Evolutionary conservation across 2,329 filamentous ascomycete species (phyloP), one percentile per base, ranked within the genome.

Genomic region (Uncinocarpus reesii): DNA sequence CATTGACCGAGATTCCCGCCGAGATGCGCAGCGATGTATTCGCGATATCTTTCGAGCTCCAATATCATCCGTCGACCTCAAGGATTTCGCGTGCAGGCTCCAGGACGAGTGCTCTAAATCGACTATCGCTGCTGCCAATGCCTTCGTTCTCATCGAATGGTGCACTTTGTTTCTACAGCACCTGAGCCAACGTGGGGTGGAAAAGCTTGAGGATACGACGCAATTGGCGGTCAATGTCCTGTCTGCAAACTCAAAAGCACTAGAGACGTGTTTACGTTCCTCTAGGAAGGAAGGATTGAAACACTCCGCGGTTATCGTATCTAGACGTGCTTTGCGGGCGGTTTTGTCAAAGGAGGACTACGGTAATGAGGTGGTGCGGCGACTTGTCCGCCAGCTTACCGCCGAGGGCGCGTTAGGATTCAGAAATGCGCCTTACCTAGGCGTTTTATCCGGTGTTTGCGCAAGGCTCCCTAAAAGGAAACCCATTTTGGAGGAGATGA

Each of bases 121-220:
- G 15, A 81, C 80, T 53, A 81, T 96, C 58, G 86, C 90, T 26
- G 71, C 84, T 13, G 79, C 77, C 36, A 93, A 81, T 65, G 85
- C 88, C 4, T 94, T 95, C 62, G 86, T 94, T 42, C 72, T 98
- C 56, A 76, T 92, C 11, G 86, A 95, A 65, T 98, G 90, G 90
- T 87, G 81, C 65, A 84, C 83, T 50, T 65, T 90, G 50, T 69
- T 95, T 43, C 77, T 95, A 56, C 81, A 89, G 59, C 75, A 83
- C 50, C 72, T 88, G 21, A 77, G 77, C 26, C 74, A 75, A 41
- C 41, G 26, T 15, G 42, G n/a, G 6, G 35, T 36, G 10, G 43
- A 13, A 62, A 74, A 7, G 64, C 77, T 36, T 88, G 81, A 82
- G 76, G 78, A 43, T 72, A 72, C 58, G 80, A 81, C 63, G 78